Conservation (phyloP, 164 flowering plant species). For the Warburgia ugandensis region DNA sequence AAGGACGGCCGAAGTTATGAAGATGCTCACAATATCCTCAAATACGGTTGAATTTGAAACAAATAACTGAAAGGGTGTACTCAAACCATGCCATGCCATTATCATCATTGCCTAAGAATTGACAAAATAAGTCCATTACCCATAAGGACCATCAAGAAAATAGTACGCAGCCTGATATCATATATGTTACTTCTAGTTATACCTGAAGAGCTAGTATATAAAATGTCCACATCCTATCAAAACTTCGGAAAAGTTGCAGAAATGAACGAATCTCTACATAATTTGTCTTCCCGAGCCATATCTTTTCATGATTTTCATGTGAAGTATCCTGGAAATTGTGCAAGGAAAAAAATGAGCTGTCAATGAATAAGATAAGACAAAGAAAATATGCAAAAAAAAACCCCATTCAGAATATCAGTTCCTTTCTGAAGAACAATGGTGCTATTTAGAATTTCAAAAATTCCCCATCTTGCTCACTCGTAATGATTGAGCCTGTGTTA, state of each 20-base stretch:
- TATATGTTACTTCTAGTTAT: constrained; percentile 5
- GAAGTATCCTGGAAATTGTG: constrained; percentile 17
- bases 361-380: too few relatives aligned
- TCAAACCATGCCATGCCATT: constrained; percentile 80
- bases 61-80: constrained; percentile 63
- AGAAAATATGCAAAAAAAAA: too few relatives aligned
- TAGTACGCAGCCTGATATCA: neutral
- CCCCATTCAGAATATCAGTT: too few relatives aligned
- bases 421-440: neutral
- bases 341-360: neutral
- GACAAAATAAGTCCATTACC: neutral
- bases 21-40: constrained; percentile 30
- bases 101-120: constrained; percentile 69
- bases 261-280: constrained; percentile 92
- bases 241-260: constrained; percentile 91
- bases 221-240: constrained; percentile 90
- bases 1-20: constrained; percentile 57
- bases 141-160: constrained; percentile 1
- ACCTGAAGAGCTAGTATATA: constrained; percentile 86
- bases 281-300: constrained; percentile 93
- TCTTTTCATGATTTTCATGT: constrained; percentile 26
- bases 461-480: too few relatives aligned
- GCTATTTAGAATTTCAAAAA: neutral
- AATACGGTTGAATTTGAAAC: constrained; percentile 44
- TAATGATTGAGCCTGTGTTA: too few relatives aligned